Base-by-base conservation (phyloP, 1,139 yeast genomes). In the Kluyveromyces sp. region DNA sequence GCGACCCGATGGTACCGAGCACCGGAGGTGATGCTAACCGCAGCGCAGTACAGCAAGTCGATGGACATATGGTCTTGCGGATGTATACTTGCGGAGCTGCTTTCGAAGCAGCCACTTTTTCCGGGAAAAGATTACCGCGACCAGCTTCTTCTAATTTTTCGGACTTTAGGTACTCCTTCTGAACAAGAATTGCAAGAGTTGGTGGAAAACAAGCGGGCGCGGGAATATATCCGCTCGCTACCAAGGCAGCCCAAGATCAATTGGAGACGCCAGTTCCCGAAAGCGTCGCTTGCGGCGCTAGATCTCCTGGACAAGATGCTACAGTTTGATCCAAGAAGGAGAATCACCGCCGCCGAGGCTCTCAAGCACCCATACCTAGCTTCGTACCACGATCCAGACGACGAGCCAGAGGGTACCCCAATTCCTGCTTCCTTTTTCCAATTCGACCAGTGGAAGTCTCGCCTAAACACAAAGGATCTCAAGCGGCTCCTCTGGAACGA, bases 1-100 rank as follows among this genome's bases (percentile, higher is more conserved):
- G 97, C 97, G 6, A 92, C 98, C 4, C 72, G 97, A 57, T 90
- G 97, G 97, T 90, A 90, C 67, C 72, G 97, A 45, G 97, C 97
- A 1, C 97, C 97, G 0, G 97, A 90, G 61, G 90, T 90, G 63
- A 90, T 90, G 97, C 74, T 92, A 46, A 87, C 97, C 1, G 84
- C 89, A 59, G 92, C 90, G 51, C 90, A 86, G 61, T 92, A 92
- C 67, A 85, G 96, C 29, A 86, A 90, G 50, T 96, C 97, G 21
- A 90, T 92, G 58, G 98, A 92, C 66, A 81, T 90, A 51, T 92
- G 98, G 98, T 83, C 95, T 2, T 90, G 89, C 39, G 98, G 98
- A 3, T 92, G 98, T 66, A 90, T 92, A 47, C 69, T 92, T 49
- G 97, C 96, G 1, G 98, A 92, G 65, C 83, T 92, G 87, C 72